Percentiles rank a stretch among this genome's conserved stretches.
phyloP scores from a whole-genome alignment of 2,329 filamentous ascomycete species.

The Malbranchea zuffiana region DNA sequence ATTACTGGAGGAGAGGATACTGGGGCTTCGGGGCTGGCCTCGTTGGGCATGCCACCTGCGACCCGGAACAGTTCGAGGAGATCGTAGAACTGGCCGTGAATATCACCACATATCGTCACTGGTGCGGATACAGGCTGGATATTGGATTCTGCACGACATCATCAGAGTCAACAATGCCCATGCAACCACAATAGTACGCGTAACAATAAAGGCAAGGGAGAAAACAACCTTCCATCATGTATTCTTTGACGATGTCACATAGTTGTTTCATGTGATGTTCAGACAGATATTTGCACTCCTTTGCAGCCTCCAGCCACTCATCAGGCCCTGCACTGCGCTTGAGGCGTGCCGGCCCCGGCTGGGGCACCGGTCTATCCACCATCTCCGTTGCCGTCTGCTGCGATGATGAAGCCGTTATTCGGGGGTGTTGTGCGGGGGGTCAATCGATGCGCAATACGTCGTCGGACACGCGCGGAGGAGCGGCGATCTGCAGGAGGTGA shows the following conservation, averaged over 20 bases:
- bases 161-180: neutral
- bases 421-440: no score
- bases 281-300: constrained; percentile 92
- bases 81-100: constrained; percentile 98
- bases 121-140: constrained; percentile 97
- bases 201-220: neutral
- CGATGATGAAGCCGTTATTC: no score
- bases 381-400: constrained; percentile 22
- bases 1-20: constrained; percentile 14
- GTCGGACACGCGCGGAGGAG: no score
- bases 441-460: no score
- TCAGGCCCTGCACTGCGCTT: constrained; percentile 75
- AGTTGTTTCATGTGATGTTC: constrained; percentile 97
- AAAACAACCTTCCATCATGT: constrained; percentile 81
- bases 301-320: constrained; percentile 94
- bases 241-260: constrained; percentile 98
- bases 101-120: constrained; percentile 96
- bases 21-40: constrained; percentile 71
- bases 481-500: no score
- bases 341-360: constrained; percentile 81
- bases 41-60: constrained; percentile 93
- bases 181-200: neutral
- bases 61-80: constrained; percentile 99
- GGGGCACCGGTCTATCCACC: constrained; percentile 55
- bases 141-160: constrained; percentile 63